Evolutionary conservation across 1,284 basidiomycete species (phyloP).

Genomic region (Marasmius tenuissimus): DNA sequence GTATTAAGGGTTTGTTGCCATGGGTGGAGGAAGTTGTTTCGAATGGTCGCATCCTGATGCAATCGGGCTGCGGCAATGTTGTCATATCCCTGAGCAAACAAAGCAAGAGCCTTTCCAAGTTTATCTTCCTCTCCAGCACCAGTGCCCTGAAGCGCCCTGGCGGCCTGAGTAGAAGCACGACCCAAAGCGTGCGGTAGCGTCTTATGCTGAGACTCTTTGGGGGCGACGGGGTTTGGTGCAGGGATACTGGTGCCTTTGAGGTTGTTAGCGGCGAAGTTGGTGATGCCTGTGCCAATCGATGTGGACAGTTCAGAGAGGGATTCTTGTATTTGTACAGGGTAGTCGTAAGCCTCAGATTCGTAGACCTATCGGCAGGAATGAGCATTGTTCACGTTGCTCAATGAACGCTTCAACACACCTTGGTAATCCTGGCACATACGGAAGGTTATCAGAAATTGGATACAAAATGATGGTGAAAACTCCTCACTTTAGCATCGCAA

Average conservation of each 20-base stretch:
- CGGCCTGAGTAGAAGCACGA: conserved; percentile 77
- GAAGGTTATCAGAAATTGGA: conserved; percentile 1
- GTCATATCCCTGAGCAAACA: conserved; percentile 86
- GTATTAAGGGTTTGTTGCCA: conserved; percentile 88
- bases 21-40: conserved; percentile 79
- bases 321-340: conserved; percentile 78
- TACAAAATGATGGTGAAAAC: not conserved
- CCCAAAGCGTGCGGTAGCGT: conserved; percentile 93
- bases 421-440: conserved; percentile 61
- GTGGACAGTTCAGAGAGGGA: conserved; percentile 71
- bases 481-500: conserved; percentile 75
- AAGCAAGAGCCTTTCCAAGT: conserved; percentile 74
- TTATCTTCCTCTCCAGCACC: conserved; percentile 57
- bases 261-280: conserved; percentile 86
- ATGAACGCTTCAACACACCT: conserved; percentile 20
- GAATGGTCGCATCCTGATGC: conserved; percentile 79
- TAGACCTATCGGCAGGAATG: conserved; percentile 48
- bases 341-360: conserved; percentile 88
- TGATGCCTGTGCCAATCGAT: conserved; percentile 77
- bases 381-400: not conserved
- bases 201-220: conserved; percentile 73
- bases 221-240: conserved; percentile 63
- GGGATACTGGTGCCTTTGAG: conserved; percentile 71
- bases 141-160: conserved; percentile 51
- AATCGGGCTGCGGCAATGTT: conserved; percentile 86